These are phyloP conservation scores for Trypanosoma avium DNA, from an alignment of 208 protist genomes.

Conservation along the genomic window DNA sequence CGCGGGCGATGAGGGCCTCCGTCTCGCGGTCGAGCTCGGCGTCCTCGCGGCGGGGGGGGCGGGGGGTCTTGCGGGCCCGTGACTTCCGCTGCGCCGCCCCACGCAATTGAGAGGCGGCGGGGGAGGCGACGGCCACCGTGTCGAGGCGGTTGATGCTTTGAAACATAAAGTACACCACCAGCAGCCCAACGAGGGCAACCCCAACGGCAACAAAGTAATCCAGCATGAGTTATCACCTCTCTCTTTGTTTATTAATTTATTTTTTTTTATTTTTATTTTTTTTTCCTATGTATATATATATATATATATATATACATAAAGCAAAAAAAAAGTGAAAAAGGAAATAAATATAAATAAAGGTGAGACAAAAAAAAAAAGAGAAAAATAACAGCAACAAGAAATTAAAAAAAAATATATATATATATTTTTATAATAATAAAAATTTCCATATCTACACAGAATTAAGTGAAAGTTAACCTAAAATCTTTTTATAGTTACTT, in stretches of 20 bases:
- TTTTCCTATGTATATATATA: constrained; percentile 11
- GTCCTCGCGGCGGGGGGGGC: constrained; percentile 34
- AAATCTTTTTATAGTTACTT: neutral
- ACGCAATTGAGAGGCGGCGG: too few relatives aligned
- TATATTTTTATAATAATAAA: constrained; percentile 14
- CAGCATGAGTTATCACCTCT: constrained; percentile 31
- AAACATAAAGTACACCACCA: constrained; percentile 77
- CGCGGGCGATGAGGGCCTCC: constrained; percentile 66
- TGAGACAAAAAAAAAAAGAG: constrained; percentile 7
- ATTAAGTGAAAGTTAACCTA: neutral
- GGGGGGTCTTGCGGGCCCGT: constrained; percentile 34
- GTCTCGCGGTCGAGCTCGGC: constrained; percentile 53
- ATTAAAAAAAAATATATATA: constrained; percentile 21
- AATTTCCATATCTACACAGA: neutral
- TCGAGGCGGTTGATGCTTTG: constrained; percentile 48
- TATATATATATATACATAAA: neutral
- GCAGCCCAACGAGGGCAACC: constrained; percentile 51
- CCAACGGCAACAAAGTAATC: constrained; percentile 73
- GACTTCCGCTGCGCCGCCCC: constrained; percentile 28
- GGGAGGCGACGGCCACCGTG: constrained; percentile 11
- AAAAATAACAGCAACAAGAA: neutral
- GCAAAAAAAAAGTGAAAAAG: neutral
- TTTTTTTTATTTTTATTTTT: constrained; percentile 13
- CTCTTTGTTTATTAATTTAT: neutral
- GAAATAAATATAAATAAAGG: constrained; percentile 12